These are phyloP conservation scores for Phialemoniopsis sp. DNA, from an alignment of 2,329 filamentous ascomycete genomes.

Conservation along the genomic window DNA sequence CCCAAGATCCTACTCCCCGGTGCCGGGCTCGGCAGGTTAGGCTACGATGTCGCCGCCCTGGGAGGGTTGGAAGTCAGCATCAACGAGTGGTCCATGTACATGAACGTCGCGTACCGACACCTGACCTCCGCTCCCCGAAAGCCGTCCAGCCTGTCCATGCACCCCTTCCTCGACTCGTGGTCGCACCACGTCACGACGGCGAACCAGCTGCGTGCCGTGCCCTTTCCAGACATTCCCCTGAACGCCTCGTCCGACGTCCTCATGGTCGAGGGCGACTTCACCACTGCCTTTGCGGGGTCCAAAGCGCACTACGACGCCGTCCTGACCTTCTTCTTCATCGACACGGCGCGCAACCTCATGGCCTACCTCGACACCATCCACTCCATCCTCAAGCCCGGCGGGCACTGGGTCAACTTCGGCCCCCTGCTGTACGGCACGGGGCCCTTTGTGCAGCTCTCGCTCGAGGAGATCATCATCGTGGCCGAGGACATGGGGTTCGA, in stretches of 20 bases:
- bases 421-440: conserved; percentile 51
- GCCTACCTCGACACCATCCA: conserved; percentile 51
- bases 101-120: conserved; percentile 50
- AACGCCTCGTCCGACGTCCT: conserved; percentile 28
- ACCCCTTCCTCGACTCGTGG: conserved; percentile 53
- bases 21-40: conserved; percentile 46
- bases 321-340: conserved; percentile 57
- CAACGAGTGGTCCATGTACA: conserved; percentile 56
- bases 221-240: conserved; percentile 36
- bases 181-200: conserved; percentile 46
- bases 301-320: conserved; percentile 39
- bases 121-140: conserved; percentile 22
- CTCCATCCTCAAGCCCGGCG: conserved; percentile 38
- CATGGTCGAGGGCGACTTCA: conserved; percentile 54
- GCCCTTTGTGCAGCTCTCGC: conserved; percentile 48
- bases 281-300: conserved; percentile 26
- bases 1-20: conserved; percentile 42
- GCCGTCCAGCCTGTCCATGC: conserved; percentile 24
- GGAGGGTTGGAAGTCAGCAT: conserved; percentile 42
- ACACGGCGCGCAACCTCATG: conserved; percentile 53
- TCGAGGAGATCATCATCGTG: conserved; percentile 47
- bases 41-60: conserved; percentile 42
- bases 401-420: conserved; percentile 52
- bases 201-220: conserved; percentile 40
- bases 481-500: conserved; percentile 46